Evolutionary conservation across 1,284 basidiomycete genomes (phyloP).

Genomic region (Blastosporella zonata): DNA sequence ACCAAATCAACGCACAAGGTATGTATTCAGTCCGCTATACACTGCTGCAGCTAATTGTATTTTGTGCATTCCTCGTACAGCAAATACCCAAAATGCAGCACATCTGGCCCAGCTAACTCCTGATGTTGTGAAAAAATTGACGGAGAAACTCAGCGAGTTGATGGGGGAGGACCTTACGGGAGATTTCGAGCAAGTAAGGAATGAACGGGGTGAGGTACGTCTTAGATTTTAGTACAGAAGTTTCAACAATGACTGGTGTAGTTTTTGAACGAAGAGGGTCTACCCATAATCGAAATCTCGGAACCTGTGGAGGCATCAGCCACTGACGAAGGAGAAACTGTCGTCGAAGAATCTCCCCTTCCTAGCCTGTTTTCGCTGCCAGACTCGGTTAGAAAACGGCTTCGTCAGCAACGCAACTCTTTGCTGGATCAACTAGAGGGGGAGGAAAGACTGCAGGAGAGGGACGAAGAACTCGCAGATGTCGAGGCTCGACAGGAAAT

Average conservation of each 20-base stretch:
- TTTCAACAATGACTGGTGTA: slow-evolving; percentile 28
- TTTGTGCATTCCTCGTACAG: background rate
- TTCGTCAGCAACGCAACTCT: slow-evolving; percentile 53
- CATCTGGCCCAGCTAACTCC: slow-evolving; percentile 34
- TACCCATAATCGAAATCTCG: slow-evolving; percentile 75
- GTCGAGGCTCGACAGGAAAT: slow-evolving; percentile 42
- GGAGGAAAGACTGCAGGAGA: slow-evolving; percentile 54
- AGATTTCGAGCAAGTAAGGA: slow-evolving; percentile 34
- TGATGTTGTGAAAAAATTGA: slow-evolving; percentile 51
- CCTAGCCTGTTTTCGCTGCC: slow-evolving; percentile 48
- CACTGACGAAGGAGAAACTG: slow-evolving; percentile 17
- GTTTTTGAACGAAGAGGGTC: slow-evolving; percentile 72
- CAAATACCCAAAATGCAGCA: background rate
- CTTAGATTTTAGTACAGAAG: slow-evolving; percentile 11
- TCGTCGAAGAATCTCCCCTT: slow-evolving; percentile 43
- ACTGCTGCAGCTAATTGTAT: background rate
- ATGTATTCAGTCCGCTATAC: background rate
- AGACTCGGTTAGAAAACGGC: slow-evolving; percentile 43
- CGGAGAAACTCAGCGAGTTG: slow-evolving; percentile 58
- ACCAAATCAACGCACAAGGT: background rate
- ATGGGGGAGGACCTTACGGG: slow-evolving; percentile 46
- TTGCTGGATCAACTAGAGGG: slow-evolving; percentile 69
- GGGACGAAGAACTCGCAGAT: slow-evolving; percentile 38
- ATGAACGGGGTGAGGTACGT: slow-evolving; percentile 62
- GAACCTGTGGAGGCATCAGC: slow-evolving; percentile 43